phyloP scores from a whole-genome alignment of 202 grass and related monocot genomes.

The Digitaria exilis region DNA sequence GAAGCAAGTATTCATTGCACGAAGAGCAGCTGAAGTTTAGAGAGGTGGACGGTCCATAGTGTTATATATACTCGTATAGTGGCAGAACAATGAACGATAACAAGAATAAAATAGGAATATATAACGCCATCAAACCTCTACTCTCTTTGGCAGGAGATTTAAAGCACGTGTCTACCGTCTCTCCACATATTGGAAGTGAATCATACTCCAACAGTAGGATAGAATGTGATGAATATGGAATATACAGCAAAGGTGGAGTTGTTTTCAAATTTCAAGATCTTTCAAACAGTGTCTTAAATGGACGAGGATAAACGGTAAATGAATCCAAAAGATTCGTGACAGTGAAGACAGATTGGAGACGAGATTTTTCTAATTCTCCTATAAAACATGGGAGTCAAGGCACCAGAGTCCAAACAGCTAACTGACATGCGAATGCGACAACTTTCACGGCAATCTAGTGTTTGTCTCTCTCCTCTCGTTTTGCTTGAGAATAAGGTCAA shows the following conservation, averaged over 20 bases:
- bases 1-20: background rate
- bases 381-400: background rate
- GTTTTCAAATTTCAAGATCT: background rate
- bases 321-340: background rate
- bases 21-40: background rate
- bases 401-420: conserved; percentile 23
- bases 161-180: background rate
- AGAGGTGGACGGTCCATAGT: background rate
- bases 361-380: background rate
- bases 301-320: background rate
- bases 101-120: background rate
- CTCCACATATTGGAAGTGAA: background rate
- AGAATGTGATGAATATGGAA: background rate
- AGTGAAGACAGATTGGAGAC: background rate
- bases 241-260: background rate
- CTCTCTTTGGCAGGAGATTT: background rate
- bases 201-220: background rate
- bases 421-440: conserved; percentile 9
- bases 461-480: background rate
- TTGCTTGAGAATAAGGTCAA: conserved; percentile 35
- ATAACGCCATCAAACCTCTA: background rate
- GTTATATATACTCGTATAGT: background rate
- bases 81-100: background rate
- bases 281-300: background rate
- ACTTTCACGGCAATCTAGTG: background rate